Percentiles rank a stretch among this genome's conserved stretches.
phyloP scores from a whole-genome alignment of 257 asterid species.

The Euphrasia confusa region DNA sequence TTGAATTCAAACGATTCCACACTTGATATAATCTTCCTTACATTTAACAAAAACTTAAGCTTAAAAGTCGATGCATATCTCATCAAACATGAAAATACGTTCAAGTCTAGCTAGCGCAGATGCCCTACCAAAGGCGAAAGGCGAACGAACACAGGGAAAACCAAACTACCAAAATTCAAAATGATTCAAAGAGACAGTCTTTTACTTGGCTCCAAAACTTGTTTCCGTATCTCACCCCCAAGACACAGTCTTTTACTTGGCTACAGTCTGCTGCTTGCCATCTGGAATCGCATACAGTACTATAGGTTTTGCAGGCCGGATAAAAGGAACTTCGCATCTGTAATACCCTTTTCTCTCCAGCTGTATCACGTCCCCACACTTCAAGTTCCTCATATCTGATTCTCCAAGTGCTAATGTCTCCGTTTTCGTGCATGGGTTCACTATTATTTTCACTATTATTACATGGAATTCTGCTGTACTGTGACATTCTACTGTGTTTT shows the following conservation, averaged over 20 bases:
- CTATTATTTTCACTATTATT: too few species aligned
- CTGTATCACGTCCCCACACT: constrained; percentile 76
- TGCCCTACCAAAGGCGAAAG: too few species aligned
- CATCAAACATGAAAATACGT: too few species aligned
- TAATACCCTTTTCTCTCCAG: constrained; percentile 90
- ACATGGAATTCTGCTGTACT: too few species aligned
- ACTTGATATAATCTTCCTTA: neutral
- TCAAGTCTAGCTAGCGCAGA: too few species aligned
- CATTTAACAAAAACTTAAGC: too few species aligned
- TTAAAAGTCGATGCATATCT: too few species aligned
- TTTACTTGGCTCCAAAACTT: constrained; percentile 35
- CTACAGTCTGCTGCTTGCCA: constrained; percentile 69
- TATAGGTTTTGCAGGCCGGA: constrained; percentile 60
- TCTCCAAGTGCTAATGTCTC: constrained; percentile 82
- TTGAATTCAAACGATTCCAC: neutral
- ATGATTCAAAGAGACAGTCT: too few species aligned
- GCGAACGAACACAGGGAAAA: too few species aligned
- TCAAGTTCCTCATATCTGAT: constrained; percentile 78
- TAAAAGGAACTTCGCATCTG: constrained; percentile 73
- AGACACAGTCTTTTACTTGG: constrained; percentile 28
- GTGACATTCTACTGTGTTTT: too few species aligned
- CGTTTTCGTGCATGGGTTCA: constrained; percentile 62
- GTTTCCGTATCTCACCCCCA: too few species aligned
- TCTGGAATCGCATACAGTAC: constrained; percentile 85
- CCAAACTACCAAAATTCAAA: too few species aligned